These are phyloP conservation scores for Oxytropis ochrocephala DNA, from an alignment of 306 rosid genomes.

Conservation along the genomic window DNA sequence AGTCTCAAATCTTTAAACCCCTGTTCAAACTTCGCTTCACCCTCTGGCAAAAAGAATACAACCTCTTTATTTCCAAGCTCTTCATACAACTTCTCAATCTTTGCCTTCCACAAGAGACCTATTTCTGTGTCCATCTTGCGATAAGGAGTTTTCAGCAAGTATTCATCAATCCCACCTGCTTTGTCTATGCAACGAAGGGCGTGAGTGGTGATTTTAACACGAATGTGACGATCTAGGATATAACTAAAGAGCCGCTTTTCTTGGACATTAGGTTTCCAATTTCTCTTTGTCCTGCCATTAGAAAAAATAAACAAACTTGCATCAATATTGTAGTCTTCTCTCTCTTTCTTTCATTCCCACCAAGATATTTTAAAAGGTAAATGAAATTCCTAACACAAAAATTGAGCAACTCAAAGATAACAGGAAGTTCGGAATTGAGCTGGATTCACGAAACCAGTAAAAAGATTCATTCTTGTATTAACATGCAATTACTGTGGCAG, in stretches of 20 bases:
- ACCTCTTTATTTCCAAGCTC: slow-evolving; percentile 67
- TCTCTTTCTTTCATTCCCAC: too few relatives aligned
- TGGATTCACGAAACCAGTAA: neutral
- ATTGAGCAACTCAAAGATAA: slow-evolving; percentile 1
- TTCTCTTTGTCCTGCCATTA: slow-evolving; percentile 63
- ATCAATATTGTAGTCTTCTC: neutral
- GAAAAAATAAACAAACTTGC: slow-evolving; percentile 19
- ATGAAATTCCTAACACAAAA: too few relatives aligned
- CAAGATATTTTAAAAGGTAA: too few relatives aligned
- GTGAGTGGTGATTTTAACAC: slow-evolving; percentile 84
- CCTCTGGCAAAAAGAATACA: slow-evolving; percentile 64
- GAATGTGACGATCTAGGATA: slow-evolving; percentile 74
- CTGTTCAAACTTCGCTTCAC: slow-evolving; percentile 59
- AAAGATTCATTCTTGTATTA: neutral
- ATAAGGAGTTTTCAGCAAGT: slow-evolving; percentile 88
- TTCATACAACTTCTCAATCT: slow-evolving; percentile 69
- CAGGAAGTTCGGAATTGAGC: neutral
- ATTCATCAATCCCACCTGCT: slow-evolving; percentile 93
- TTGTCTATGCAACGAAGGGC: slow-evolving; percentile 93
- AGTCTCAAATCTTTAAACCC: slow-evolving; percentile 59
- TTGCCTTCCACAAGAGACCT: slow-evolving; percentile 87
- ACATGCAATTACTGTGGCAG: neutral
- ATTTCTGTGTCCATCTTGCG: slow-evolving; percentile 86
- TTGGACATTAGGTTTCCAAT: slow-evolving; percentile 94
- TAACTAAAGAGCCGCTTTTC: slow-evolving; percentile 92